Base-by-base conservation (phyloP, 2,329 filamentous ascomycete species). In the Colletotrichum sp. region DNA sequence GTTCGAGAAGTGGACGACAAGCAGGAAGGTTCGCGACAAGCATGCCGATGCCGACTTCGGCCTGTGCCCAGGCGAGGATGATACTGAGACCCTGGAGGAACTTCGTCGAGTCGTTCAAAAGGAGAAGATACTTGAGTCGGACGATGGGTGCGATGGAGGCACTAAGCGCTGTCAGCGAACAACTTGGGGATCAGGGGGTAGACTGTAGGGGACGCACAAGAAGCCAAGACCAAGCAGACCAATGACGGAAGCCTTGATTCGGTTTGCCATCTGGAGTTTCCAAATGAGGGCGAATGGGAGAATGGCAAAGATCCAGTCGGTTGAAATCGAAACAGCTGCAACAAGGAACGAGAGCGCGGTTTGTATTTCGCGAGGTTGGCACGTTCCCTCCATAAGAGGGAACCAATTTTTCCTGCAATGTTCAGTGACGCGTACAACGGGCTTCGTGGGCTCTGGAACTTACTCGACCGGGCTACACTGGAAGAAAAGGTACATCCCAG, bases 401-500 rank as follows among this genome's bases (percentile, higher is more conserved):
- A 47, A 43, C 71, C 71, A 73, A 4, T 73, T 73, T 71, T 73
- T 73, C 21, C 71, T 73, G 9, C 8, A 5, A 16, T 4, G 8
- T 31, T 68, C 18, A 59, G 55, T 21, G 21, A 51, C 43, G 43
- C 34, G 12, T 55, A 21, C 36, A n/a, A 7, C 13, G 13, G 15
- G 36, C 8, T n/a, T 3, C 18, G 2, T 4, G 3, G 13, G n/a
- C 8, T 4, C 8, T 8, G 61, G n/a, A 15, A 71, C 71, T 51
- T 33, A 73, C 71, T 73, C 71, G 58, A 71, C 71, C 9, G 71
- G 71, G 7, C 62, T 66, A 13, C 71, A 73, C 31, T 71, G 71
- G 6, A 73, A 73, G 18, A 73, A 73, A 43, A 73, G n/a, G 11
- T 73, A 73, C 71, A 73, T 71, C 43, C 71, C 71, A n/a, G 71